Percentiles rank a stretch among this genome's conserved stretches.
phyloP scores from a whole-genome alignment of 2,329 filamentous ascomycete species.

The Aspergillus eucalypticola region DNA sequence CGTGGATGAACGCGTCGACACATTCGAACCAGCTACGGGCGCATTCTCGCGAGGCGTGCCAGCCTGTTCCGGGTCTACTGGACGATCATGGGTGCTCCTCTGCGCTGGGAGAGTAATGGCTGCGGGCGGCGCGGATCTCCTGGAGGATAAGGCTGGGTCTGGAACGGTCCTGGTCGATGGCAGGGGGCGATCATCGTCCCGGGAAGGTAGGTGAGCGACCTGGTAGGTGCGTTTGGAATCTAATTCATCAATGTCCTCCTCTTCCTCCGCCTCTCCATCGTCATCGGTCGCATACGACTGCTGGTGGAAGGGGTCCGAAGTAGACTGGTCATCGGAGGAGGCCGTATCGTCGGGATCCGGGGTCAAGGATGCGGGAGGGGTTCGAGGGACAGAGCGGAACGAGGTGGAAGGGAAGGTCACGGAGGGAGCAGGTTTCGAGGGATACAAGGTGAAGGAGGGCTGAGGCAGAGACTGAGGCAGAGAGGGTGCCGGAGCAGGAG shows the following conservation, averaged over 20 bases:
- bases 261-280: constrained; percentile 13
- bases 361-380: constrained; percentile 25
- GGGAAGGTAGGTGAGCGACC: constrained; percentile 6
- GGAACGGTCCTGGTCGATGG: constrained; percentile 18
- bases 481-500: too few species aligned
- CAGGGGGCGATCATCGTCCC: constrained; percentile 10
- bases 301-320: constrained; percentile 42
- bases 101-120: not conserved
- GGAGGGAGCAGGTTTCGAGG: constrained; percentile 13
- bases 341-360: constrained; percentile 29
- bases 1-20: constrained; percentile 11
- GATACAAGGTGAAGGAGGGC: not conserved
- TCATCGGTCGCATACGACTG: constrained; percentile 30
- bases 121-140: constrained; percentile 13
- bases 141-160: constrained; percentile 7
- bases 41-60: constrained; percentile 4
- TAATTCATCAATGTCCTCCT: not conserved
- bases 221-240: not conserved
- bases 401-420: constrained; percentile 21
- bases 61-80: not conserved
- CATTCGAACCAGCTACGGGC: constrained; percentile 2
- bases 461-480: not conserved
- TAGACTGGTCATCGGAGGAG: constrained; percentile 35
- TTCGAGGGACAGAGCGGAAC: constrained; percentile 18
- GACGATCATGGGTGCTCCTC: not conserved